A percentile compares a stretch with the other conserved stretches of the same genome.
Conservation (phyloP, 306 rosid species). For the Boehmeria nivea region DNA sequence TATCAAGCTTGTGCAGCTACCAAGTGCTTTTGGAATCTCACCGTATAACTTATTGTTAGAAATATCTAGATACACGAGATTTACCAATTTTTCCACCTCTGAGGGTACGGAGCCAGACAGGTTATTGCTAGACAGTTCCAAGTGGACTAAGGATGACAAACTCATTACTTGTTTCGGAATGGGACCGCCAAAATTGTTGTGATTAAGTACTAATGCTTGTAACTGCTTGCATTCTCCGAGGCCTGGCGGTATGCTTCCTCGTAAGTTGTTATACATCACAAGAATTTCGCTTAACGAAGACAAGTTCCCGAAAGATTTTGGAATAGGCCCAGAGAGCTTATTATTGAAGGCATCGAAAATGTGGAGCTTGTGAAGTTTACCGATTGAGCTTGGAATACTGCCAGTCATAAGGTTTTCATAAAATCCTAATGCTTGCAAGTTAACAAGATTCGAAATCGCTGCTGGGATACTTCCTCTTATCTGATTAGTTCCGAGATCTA, state of each 20-base stretch:
- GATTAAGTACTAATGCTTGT: neutral
- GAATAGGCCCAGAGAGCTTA: conserved; percentile 15
- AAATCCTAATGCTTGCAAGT: neutral
- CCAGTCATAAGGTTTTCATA: conserved; percentile 19
- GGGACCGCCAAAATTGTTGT: conserved; percentile 17
- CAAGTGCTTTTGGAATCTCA: conserved; percentile 13
- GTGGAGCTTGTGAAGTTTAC: neutral
- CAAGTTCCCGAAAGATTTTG: conserved; percentile 22
- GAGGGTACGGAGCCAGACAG: conserved; percentile 20
- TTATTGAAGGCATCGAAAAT: neutral
- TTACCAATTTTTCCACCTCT: conserved; percentile 14
- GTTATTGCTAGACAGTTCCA: conserved; percentile 18
- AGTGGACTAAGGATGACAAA: conserved; percentile 3
- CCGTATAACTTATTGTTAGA: conserved; percentile 19
- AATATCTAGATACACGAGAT: conserved; percentile 17
- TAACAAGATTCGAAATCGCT: conserved; percentile 19
- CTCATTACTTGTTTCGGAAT: conserved; percentile 19
- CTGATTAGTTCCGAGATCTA: conserved; percentile 2
- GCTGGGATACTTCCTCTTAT: conserved; percentile 24
- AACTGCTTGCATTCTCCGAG: conserved; percentile 13
- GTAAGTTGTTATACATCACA: conserved; percentile 4
- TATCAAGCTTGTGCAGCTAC: conserved; percentile 12
- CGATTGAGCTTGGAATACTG: conserved; percentile 12
- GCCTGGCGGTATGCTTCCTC: conserved; percentile 12
- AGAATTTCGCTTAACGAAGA: neutral